Evolutionary conservation across 2,329 filamentous ascomycete genomes (phyloP), one percentile per base, ranked within the genome.

Genomic region (Onygena corvina): DNA sequence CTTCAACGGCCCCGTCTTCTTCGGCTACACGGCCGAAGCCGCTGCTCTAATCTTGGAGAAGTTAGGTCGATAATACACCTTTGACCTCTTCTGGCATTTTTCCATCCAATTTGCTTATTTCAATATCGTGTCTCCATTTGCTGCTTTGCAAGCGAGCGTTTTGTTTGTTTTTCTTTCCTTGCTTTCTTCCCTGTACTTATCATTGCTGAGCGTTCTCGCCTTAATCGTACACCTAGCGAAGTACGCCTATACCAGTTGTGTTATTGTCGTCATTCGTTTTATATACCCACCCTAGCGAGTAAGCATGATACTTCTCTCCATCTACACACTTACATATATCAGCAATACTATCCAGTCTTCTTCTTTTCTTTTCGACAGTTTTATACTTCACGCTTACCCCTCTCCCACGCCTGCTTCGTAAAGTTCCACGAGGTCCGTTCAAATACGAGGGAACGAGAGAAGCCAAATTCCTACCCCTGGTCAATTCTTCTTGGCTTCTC

Each of bases 1-100:
- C 0, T 94, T 95, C 61, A 94, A 86, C 6, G 90, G 90, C 0
- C 90, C 90, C 0, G 88, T 95, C 0, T 95, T 95, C 61, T 86
- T 96, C 58, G 90, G 90, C 0, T 95, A 94, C 60, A 80, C 83
- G 7, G 77, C 87, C 53, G 86, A 93, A 52, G 82, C 93, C 62
- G 84, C 86, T n/a, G 76, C 86, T 20, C 74, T 78, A 49, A 75
- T 93, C 47, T 76, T 93, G 71, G 80, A 84, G 57, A 45, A 30
- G 12, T 27, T 45, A 23, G 40, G 35, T 12, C 16, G 12, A 9
- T 20, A 38, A 38, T 38, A 38, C 16, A 12, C 35, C 11, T 20
- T 2, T 20, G 6, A 33, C 14, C 11, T 33, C 30, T 12, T 33
- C 30, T 2, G 20, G 35, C 12, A 38, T 38, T 12, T 21, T n/a